Conservation (phyloP, 495 filamentous ascomycete genomes). For the Pseudevernia furfuracea region DNA sequence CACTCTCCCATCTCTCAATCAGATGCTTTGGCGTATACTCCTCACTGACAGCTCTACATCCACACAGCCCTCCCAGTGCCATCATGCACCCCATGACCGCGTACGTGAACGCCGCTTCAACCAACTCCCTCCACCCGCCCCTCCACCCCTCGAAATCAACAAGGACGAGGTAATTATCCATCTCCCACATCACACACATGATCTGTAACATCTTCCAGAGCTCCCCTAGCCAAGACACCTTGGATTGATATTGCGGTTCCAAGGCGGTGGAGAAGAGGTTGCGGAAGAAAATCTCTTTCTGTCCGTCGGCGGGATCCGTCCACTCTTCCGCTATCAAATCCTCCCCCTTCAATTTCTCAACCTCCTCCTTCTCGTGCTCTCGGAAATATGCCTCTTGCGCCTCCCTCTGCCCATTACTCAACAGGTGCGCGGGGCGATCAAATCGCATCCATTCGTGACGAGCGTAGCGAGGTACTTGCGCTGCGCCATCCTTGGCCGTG, state of each 20-base stretch:
- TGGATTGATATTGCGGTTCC: neutral
- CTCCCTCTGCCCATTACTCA: neutral
- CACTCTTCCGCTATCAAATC: slow-evolving; percentile 11
- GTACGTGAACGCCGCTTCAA: neutral
- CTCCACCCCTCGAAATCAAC: slow-evolving; percentile 3
- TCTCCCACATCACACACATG: slow-evolving; percentile 13
- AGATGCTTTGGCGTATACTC: slow-evolving; percentile 9
- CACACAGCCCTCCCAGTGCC: neutral
- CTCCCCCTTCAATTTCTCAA: neutral
- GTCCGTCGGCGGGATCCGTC: slow-evolving; percentile 13
- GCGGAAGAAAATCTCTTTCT: slow-evolving; percentile 14
- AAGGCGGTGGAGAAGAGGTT: neutral
- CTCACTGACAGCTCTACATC: slow-evolving; percentile 6
- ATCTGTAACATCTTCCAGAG: neutral
- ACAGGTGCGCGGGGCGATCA: slow-evolving; percentile 3
- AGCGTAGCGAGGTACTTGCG: slow-evolving; percentile 9
- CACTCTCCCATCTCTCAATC: neutral
- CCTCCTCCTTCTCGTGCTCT: neutral
- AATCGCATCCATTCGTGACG: slow-evolving; percentile 18
- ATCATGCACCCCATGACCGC: neutral
- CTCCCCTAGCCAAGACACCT: neutral
- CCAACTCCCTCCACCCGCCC: neutral
- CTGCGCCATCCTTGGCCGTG: slow-evolving; percentile 1
- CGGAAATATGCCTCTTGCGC: slow-evolving; percentile 1
- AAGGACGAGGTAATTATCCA: slow-evolving; percentile 6